These are phyloP conservation scores for Tremellales sp. DNA, from an alignment of 1,284 basidiomycete species.

Conservation along the genomic window DNA sequence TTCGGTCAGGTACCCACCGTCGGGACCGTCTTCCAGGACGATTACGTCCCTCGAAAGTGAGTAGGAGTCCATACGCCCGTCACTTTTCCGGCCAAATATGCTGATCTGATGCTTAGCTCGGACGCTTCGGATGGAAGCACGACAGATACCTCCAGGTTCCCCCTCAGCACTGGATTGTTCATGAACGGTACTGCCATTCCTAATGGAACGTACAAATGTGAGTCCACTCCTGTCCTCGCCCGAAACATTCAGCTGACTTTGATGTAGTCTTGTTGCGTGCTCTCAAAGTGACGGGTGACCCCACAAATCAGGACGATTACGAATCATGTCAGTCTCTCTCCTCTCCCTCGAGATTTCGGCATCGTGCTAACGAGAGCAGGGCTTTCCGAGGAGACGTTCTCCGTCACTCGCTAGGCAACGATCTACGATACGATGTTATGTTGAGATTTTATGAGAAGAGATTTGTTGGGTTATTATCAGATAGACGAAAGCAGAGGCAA, in stretches of 20 bases:
- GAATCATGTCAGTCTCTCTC: constrained; percentile 53
- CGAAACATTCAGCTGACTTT: background rate
- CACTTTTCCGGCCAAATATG: background rate
- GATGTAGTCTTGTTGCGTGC: constrained; percentile 57
- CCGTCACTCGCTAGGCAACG: no score
- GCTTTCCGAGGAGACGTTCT: background rate
- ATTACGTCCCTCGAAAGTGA: constrained; percentile 49
- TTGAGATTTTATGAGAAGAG: no score
- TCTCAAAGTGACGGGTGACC: constrained; percentile 58
- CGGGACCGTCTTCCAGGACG: constrained; percentile 48
- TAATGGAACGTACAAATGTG: constrained; percentile 56
- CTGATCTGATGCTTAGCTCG: constrained; percentile 2
- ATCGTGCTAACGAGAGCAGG: background rate
- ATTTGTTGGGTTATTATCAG: no score
- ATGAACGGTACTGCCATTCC: constrained; percentile 59
- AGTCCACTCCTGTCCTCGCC: constrained; percentile 8
- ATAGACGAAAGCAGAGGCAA: no score
- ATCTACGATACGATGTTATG: no score
- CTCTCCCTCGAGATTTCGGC: background rate
- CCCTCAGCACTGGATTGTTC: constrained; percentile 50
- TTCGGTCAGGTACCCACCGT: constrained; percentile 50
- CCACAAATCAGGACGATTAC: constrained; percentile 54
- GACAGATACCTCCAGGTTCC: constrained; percentile 48
- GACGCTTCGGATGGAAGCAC: constrained; percentile 36
- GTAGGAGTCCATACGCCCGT: constrained; percentile 11